phyloP scores from a whole-genome alignment of 805 yeast genomes.

The Myxozyma neglecta region DNA sequence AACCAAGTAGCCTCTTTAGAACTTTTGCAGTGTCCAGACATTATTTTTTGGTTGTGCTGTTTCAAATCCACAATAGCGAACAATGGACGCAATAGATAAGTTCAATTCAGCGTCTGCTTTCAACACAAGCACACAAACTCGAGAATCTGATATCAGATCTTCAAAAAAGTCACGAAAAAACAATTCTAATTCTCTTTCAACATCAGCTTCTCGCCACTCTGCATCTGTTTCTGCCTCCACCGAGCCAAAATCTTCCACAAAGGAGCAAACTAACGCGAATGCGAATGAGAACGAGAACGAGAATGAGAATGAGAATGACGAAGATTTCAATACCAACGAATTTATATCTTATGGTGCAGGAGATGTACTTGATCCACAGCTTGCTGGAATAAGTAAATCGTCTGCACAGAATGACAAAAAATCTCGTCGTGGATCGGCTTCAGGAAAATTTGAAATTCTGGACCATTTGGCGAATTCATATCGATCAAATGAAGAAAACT shows the following conservation, averaged over 20 bases:
- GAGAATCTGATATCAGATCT: conserved; percentile 19
- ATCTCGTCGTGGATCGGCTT: too few relatives aligned
- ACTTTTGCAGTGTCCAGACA: background rate
- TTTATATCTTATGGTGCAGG: conserved; percentile 8
- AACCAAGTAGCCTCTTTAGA: too few relatives aligned
- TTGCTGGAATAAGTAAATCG: conserved; percentile 13
- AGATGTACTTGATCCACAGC: conserved; percentile 24
- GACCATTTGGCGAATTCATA: conserved; percentile 1
- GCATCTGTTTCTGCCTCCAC: background rate
- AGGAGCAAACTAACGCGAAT: background rate
- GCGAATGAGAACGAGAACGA: background rate
- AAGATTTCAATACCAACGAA: background rate
- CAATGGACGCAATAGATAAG: conserved; percentile 19
- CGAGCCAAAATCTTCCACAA: background rate
- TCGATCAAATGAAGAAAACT: conserved; percentile 1
- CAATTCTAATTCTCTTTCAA: background rate
- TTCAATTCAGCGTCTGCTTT: conserved; percentile 26
- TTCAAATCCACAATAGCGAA: background rate
- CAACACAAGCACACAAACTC: conserved; percentile 11
- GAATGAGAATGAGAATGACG: background rate
- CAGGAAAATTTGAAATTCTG: background rate
- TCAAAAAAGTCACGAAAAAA: conserved; percentile 15
- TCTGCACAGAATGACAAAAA: background rate
- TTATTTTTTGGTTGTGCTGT: too few relatives aligned
- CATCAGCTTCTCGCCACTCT: background rate